A percentile compares a stretch with the other conserved stretches of the same genome.
These are phyloP conservation scores for Fusarium humuli DNA, from an alignment of 2,329 filamentous ascomycete species.

Conservation along the genomic window DNA sequence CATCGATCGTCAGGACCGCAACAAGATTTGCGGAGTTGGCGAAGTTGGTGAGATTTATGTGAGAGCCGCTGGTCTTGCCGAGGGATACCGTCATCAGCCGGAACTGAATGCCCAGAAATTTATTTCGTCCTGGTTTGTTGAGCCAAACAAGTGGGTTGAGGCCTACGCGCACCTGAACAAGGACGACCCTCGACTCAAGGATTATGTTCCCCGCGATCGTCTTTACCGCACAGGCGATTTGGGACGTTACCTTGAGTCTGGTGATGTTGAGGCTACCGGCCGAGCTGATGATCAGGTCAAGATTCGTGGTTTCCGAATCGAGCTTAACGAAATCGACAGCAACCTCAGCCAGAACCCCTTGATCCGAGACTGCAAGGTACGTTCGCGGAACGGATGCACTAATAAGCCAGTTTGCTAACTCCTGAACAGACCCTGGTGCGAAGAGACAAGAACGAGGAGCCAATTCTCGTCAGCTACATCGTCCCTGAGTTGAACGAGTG, in stretches of 20 bases:
- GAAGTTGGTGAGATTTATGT: slow-evolving; percentile 88
- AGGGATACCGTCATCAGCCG: slow-evolving; percentile 69
- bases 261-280: slow-evolving; percentile 81
- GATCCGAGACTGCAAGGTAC: slow-evolving; percentile 78
- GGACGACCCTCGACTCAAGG: slow-evolving; percentile 70
- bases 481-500: slow-evolving; percentile 78
- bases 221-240: slow-evolving; percentile 91
- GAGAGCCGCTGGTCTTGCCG: slow-evolving; percentile 83
- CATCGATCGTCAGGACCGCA: slow-evolving; percentile 75
- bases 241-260: slow-evolving; percentile 67
- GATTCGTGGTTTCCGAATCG: slow-evolving; percentile 94
- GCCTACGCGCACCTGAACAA: slow-evolving; percentile 67
- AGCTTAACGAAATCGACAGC: slow-evolving; percentile 89
- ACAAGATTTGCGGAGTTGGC: slow-evolving; percentile 79
- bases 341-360: slow-evolving; percentile 80
- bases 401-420: not conserved
- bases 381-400: not conserved
- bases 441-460: slow-evolving; percentile 68
- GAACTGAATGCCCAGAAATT: slow-evolving; percentile 68
- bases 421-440: slow-evolving; percentile 72
- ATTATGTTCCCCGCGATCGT: slow-evolving; percentile 82
- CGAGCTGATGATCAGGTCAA: slow-evolving; percentile 92
- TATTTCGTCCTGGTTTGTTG: slow-evolving; percentile 86
- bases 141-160: slow-evolving; percentile 75
- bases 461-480: slow-evolving; percentile 87